phyloP scores from a whole-genome alignment of 2,329 filamentous ascomycete species.

The Colletotrichum chrysophilum region DNA sequence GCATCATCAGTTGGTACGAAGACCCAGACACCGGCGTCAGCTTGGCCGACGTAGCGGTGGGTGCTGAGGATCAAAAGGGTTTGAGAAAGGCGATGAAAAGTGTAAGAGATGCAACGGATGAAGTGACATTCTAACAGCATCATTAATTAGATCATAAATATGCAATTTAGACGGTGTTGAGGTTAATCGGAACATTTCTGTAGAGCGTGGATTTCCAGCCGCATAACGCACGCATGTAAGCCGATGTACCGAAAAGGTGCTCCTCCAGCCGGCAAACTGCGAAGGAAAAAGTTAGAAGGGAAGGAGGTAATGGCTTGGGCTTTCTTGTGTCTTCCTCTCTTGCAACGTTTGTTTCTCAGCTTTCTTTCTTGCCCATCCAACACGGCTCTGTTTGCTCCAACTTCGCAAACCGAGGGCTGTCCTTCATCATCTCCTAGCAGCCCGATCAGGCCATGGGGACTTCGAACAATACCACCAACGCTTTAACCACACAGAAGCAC shows the following conservation, averaged over 20 bases:
- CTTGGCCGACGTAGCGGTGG: constrained; percentile 35
- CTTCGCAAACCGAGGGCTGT: too few relatives aligned
- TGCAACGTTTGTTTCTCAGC: too few relatives aligned
- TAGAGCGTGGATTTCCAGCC: too few relatives aligned
- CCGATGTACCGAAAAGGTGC: neutral
- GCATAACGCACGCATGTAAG: neutral
- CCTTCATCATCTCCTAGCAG: too few relatives aligned
- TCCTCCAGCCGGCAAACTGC: too few relatives aligned
- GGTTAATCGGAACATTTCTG: neutral
- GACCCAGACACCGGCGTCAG: constrained; percentile 28
- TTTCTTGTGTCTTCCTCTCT: too few relatives aligned
- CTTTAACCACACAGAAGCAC: too few relatives aligned
- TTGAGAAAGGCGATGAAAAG: constrained; percentile 26
- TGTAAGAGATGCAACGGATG: constrained; percentile 30
- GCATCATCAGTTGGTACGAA: constrained; percentile 37
- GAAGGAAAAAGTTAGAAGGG: too few relatives aligned
- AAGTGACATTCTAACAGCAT: constrained; percentile 31
- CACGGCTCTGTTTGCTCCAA: neutral
- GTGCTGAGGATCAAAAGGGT: constrained; percentile 27
- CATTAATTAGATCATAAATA: neutral
- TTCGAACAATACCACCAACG: too few relatives aligned
- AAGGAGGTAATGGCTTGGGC: too few relatives aligned
- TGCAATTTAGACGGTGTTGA: neutral
- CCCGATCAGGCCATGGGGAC: too few relatives aligned
- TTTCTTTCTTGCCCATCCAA: neutral